Evolutionary conservation across 768 basidiomycete genomes (phyloP), one percentile per base, ranked within the genome.

Genomic region (Auriscalpium vulgare): DNA sequence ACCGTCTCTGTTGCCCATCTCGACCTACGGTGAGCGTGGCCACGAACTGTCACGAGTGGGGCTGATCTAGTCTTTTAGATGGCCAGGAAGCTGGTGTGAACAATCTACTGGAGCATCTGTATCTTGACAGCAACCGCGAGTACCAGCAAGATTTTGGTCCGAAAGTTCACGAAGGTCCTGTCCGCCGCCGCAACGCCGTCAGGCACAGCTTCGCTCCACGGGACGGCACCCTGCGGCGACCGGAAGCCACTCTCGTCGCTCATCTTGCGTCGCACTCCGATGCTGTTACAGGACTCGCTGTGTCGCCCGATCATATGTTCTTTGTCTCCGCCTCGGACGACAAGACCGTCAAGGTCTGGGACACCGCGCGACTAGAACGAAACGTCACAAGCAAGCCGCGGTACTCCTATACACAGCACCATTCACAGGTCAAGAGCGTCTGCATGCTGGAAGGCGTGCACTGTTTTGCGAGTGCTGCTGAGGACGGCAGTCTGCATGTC

Each of bases 271-370:
- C 92, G 4, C 95, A 97, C 66, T 79, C 84, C 0, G 91, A 87
- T 23, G 75, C 83, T 1, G 75, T 98, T 56, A 92, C 87, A 2
- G 80, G 83, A 8, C 74, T 98, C 21, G 87, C 87, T 2, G 89
- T 94, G 21, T 86, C 95, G 1, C 95, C 95, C 2, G 97, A 98
- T 65, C 92, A 97, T 63, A 73, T 85, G 67, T 99, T 97, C 76
- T 97, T 99, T 61, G 84, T 95, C 4, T 91, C 95, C 0, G 84
- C 89, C 38, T 95, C 93, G 0, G 85, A 98, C 59, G 95, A 98
- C 69, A 91, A 90, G 73, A 94, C 90, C 0, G 84, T 95, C 65
- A 95, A 93, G 68, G 78, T 90, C 44, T 97, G 93, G 93, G 88
- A 92, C 61, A 88, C 93, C 1, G 88, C 91, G 8, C 78, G 93